A percentile compares a stretch with the other conserved stretches of the same genome.
Evolutionary conservation across 2,329 filamentous ascomycete species (phyloP).

Genomic region (Lithohypha guttulata): DNA sequence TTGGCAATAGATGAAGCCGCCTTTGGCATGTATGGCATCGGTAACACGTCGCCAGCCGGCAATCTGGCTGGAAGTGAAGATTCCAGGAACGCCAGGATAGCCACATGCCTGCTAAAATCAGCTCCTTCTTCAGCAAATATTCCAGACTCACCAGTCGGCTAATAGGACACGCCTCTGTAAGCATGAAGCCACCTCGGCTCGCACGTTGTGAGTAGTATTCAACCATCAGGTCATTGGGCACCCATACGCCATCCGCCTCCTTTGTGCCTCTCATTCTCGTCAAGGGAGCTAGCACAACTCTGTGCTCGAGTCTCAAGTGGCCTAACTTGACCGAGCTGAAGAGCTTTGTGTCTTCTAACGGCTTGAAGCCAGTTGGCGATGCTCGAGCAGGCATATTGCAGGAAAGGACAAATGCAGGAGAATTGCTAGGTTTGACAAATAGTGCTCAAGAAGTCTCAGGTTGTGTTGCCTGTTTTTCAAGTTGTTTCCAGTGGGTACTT

Average conservation of each 20-base stretch:
- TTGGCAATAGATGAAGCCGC: constrained; percentile 36
- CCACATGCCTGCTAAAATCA: constrained; percentile 3
- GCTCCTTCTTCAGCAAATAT: no score
- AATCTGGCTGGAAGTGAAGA: constrained; percentile 29
- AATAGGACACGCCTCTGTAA: not conserved
- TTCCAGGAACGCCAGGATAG: constrained; percentile 13
- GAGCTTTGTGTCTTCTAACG: constrained; percentile 26
- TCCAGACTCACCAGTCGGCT: not conserved
- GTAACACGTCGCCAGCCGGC: constrained; percentile 42
- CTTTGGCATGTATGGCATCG: constrained; percentile 41
- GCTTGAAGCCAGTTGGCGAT: not conserved
- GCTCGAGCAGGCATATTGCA: not conserved
- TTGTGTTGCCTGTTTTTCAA: no score
- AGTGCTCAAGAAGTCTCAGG: no score
- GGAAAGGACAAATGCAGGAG: no score
- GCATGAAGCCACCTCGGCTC: not conserved
- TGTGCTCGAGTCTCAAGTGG: constrained; percentile 38
- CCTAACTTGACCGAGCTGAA: constrained; percentile 38
- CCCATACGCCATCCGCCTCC: constrained; percentile 21
- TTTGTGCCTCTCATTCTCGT: constrained; percentile 44
- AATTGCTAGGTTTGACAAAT: no score
- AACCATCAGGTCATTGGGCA: constrained; percentile 29
- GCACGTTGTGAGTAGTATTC: constrained; percentile 34
- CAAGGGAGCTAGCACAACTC: constrained; percentile 42
- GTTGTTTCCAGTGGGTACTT: no score